These are phyloP conservation scores for Penicillium verhagenii DNA, from an alignment of 495 filamentous ascomycete species.

Conservation along the genomic window DNA sequence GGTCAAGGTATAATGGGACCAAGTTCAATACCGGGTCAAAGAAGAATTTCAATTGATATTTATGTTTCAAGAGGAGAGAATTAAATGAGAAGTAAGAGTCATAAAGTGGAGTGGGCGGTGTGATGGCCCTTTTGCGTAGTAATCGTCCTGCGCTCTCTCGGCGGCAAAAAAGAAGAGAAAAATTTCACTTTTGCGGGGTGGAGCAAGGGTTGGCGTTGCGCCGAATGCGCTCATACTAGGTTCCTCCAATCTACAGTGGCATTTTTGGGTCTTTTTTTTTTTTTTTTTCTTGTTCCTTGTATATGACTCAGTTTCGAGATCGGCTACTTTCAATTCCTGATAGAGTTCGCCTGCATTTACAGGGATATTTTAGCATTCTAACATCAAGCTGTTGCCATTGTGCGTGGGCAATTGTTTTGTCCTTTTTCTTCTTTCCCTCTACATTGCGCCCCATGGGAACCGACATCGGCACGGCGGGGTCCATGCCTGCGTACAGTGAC, in stretches of 20 bases:
- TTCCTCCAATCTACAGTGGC: neutral
- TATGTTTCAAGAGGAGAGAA: conserved; percentile 7
- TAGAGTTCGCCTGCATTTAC: neutral
- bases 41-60: conserved; percentile 13
- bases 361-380: neutral
- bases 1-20: conserved; percentile 1
- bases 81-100: conserved; percentile 24
- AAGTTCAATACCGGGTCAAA: conserved; percentile 1
- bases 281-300: no score
- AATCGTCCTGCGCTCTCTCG: conserved; percentile 21
- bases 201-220: conserved; percentile 6
- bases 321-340: neutral
- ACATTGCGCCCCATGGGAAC: neutral
- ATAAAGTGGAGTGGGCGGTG: conserved; percentile 27
- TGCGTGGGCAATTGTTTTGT: neutral
- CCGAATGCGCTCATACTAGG: conserved; percentile 17
- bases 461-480: conserved; percentile 9
- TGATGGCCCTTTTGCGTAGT: conserved; percentile 21
- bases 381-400: no score
- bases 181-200: conserved; percentile 23
- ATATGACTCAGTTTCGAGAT: neutral
- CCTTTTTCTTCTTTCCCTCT: neutral
- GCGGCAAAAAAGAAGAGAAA: conserved; percentile 28
- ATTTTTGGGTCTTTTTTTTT: neutral
- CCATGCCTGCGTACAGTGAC: conserved; percentile 1